phyloP scores from a whole-genome alignment of 2,329 filamentous ascomycete species.

The Chaetomium strumarium region DNA sequence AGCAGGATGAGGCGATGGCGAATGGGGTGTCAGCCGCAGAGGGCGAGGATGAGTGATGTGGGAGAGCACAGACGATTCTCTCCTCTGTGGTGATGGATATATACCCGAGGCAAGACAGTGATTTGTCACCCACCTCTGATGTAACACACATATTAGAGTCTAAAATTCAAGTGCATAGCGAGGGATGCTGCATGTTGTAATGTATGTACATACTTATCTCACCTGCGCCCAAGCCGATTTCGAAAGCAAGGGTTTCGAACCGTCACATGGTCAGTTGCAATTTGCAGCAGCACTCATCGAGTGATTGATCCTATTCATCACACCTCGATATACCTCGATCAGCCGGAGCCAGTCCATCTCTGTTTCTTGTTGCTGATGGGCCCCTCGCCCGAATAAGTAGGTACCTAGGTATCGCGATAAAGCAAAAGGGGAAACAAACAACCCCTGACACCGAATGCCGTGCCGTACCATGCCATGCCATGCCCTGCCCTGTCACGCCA shows the following conservation, averaged over 20 bases:
- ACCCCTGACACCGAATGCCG: constrained; percentile 1
- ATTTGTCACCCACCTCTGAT: constrained; percentile 4
- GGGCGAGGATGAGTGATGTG: constrained; percentile 13
- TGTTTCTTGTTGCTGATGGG: no score
- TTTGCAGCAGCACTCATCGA: no score
- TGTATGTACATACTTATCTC: not conserved
- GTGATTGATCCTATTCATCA: no score
- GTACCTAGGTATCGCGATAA: not conserved
- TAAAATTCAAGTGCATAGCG: not conserved
- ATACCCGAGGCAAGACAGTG: constrained; percentile 5
- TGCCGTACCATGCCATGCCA: not conserved
- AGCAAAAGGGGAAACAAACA: not conserved
- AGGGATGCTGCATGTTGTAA: not conserved
- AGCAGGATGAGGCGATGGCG: constrained; percentile 16
- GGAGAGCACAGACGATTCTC: not conserved
- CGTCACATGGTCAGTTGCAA: no score
- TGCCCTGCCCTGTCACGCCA: constrained; percentile 5
- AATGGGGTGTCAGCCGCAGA: constrained; percentile 29
- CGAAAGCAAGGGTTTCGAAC: no score
- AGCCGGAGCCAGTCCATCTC: no score
- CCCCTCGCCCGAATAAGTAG: not conserved
- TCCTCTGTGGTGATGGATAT: not conserved
- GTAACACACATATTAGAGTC: not conserved
- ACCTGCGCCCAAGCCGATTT: no score
- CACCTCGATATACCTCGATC: no score